Percentiles rank a stretch among this genome's conserved stretches.
Conservation (phyloP, 805 yeast species). For the Yamadazyma laniorum region DNA sequence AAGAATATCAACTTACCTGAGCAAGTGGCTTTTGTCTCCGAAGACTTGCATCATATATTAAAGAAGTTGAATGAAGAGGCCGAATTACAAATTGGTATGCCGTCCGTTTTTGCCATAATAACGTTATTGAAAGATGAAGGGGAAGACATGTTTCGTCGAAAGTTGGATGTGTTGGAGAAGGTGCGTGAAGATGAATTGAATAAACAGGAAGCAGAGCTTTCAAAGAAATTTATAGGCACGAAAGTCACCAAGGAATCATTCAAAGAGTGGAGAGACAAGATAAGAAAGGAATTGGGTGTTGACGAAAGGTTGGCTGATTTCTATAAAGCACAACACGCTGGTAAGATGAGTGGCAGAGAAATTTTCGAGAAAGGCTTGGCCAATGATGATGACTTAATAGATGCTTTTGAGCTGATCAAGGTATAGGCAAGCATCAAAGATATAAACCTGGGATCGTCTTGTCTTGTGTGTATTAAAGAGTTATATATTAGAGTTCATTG, state of each 20-base stretch:
- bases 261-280: conserved; percentile 65
- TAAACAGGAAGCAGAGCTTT: conserved; percentile 76
- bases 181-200: conserved; percentile 56
- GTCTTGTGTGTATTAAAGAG: too few species aligned
- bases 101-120: conserved; percentile 80
- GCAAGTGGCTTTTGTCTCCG: conserved; percentile 50
- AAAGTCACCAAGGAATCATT: conserved; percentile 80
- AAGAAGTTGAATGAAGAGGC: conserved; percentile 56
- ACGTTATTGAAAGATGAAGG: conserved; percentile 79
- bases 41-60: conserved; percentile 44
- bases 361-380: conserved; percentile 90
- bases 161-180: conserved; percentile 18
- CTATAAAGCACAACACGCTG: conserved; percentile 59
- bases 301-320: conserved; percentile 57
- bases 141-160: conserved; percentile 63
- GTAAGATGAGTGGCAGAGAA: conserved; percentile 82
- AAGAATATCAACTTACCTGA: conserved; percentile 57
- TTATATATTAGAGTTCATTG: too few species aligned
- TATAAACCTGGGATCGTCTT: too few species aligned
- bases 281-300: conserved; percentile 70
- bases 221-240: conserved; percentile 88
- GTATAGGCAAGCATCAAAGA: conserved; percentile 4
- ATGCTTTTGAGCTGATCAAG: conserved; percentile 3
- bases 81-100: conserved; percentile 81
- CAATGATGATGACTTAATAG: conserved; percentile 46